Conservation (phyloP, 2,329 filamentous ascomycete species). For the Fusarium sp. region DNA sequence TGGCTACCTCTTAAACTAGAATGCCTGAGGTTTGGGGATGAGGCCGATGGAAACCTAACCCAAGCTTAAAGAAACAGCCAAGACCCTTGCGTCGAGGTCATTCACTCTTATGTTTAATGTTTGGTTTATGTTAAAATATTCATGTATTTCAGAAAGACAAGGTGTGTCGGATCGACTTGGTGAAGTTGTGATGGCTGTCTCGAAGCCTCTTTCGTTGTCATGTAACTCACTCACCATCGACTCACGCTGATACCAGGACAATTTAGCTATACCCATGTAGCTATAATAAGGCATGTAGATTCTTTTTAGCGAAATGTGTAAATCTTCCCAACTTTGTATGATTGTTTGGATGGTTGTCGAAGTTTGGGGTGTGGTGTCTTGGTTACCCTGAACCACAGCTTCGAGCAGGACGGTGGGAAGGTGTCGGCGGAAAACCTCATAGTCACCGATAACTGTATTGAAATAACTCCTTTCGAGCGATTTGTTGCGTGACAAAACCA, state of each 20-base stretch:
- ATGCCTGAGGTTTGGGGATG: neutral
- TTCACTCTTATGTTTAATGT: no score
- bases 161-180: no score
- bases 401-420: neutral
- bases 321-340: no score
- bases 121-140: no score
- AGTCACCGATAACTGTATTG: no score
- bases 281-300: fast-evolving
- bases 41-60: neutral
- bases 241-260: neutral
- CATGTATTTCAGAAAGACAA: neutral
- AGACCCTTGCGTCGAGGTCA: neutral
- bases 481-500: no score
- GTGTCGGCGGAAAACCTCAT: no score
- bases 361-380: neutral
- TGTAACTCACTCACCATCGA: slow-evolving; percentile 5
- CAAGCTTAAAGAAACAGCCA: neutral
- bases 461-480: no score
- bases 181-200: neutral
- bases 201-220: neutral
- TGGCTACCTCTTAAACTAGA: no score
- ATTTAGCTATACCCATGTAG: no score
- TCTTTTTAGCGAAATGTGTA: neutral
- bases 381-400: slow-evolving; percentile 15
- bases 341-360: neutral